A percentile compares a stretch with the other conserved stretches of the same genome.
Evolutionary conservation across 148 eudicot species (phyloP).

Genomic region (Camellia japonica): DNA sequence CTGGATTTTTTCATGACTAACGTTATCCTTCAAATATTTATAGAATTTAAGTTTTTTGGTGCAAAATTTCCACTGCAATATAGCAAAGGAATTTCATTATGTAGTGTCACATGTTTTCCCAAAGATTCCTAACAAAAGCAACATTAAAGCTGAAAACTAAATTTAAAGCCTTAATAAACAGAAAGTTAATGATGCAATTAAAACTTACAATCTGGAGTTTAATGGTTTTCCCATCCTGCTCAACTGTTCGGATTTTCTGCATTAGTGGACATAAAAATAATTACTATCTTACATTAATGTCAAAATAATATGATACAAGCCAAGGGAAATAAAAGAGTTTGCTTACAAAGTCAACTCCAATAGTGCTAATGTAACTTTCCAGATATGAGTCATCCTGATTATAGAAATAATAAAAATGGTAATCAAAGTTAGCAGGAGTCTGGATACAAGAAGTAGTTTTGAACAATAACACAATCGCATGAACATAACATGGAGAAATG

Average conservation of each 20-base stretch:
- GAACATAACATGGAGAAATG: background rate
- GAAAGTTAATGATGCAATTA: background rate
- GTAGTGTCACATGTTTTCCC: background rate
- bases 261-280: background rate
- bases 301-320: background rate
- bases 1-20: background rate
- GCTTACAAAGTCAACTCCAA: conserved; percentile 15
- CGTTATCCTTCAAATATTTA: background rate
- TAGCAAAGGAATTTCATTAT: background rate
- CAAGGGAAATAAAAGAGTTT: background rate
- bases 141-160: background rate
- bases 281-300: background rate
- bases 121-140: conserved; percentile 11
- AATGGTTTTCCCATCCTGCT: conserved; percentile 27
- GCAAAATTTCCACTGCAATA: background rate
- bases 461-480: background rate
- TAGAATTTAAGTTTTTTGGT: too few species aligned
- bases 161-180: background rate
- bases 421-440: background rate
- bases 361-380: conserved; percentile 14
- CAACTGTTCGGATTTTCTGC: conserved; percentile 19
- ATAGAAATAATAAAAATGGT: background rate
- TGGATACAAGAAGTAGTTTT: background rate
- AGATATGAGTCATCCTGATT: conserved; percentile 18
- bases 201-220: conserved; percentile 20